Percentiles rank a stretch among this genome's conserved stretches.
phyloP scores from a whole-genome alignment of 208 protist genomes.

The Phytomonas sp. region DNA sequence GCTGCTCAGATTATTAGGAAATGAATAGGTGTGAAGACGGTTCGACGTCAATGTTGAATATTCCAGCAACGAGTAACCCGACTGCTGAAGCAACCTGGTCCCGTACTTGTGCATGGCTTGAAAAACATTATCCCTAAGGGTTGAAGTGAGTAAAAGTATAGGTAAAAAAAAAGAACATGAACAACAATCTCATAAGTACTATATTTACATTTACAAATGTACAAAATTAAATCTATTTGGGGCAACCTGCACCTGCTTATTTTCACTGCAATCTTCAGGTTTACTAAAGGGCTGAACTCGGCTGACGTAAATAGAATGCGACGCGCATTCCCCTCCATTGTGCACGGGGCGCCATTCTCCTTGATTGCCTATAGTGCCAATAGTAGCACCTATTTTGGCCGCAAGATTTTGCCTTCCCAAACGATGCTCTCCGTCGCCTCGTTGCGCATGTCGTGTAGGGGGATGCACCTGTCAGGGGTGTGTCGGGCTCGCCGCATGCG shows the following conservation, averaged over 20 bases:
- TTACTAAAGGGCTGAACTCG: background rate
- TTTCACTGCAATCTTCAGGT: background rate
- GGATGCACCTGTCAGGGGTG: background rate
- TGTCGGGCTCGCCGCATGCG: constrained; percentile 39
- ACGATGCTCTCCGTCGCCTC: background rate
- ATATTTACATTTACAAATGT: background rate
- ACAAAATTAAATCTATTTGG: background rate
- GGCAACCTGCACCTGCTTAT: background rate
- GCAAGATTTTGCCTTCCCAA: constrained; percentile 2
- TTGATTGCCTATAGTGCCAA: background rate
- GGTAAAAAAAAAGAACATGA: background rate
- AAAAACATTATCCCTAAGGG: background rate
- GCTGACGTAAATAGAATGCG: background rate
- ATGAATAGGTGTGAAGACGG: background rate
- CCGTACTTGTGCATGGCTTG: background rate
- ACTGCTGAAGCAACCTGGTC: background rate
- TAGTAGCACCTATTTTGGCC: background rate
- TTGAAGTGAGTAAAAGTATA: background rate
- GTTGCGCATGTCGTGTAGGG: background rate
- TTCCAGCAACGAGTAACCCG: background rate
- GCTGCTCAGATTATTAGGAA: background rate
- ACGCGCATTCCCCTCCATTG: background rate
- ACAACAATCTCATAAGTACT: background rate
- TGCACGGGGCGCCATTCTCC: background rate
- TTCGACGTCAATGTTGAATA: background rate